Conservation (phyloP, 441 rosid species). For the Mallotus japonicus region DNA sequence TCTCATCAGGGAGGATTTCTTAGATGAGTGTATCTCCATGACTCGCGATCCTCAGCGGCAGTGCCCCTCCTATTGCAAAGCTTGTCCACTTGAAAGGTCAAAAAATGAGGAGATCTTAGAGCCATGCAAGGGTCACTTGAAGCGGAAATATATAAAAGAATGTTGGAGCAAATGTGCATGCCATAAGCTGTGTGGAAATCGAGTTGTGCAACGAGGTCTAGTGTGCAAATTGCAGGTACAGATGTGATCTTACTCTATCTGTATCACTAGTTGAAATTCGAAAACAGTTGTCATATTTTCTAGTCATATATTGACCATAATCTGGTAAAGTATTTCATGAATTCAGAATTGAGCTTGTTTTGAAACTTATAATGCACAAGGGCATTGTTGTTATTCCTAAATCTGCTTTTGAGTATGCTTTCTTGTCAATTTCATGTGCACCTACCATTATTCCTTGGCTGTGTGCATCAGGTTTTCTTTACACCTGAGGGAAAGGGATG, state of each 20-base stretch:
- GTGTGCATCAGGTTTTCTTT: slow-evolving; percentile 59
- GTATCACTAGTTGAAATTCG: not conserved
- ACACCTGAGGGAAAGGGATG: slow-evolving; percentile 83
- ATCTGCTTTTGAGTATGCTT: slow-evolving; percentile 2
- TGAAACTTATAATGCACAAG: not conserved
- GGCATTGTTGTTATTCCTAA: not conserved
- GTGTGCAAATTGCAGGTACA: slow-evolving; percentile 70
- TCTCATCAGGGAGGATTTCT: slow-evolving; percentile 53
- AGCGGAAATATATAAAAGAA: slow-evolving; percentile 73
- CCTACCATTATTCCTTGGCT: slow-evolving; percentile 14
- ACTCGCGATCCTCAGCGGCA: slow-evolving; percentile 58
- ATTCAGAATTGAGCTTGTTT: not conserved
- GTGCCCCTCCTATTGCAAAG: slow-evolving; percentile 49
- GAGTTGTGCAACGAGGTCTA: slow-evolving; percentile 88
- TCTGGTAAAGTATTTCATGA: not conserved
- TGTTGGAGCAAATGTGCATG: slow-evolving; percentile 96
- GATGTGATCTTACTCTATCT: not conserved
- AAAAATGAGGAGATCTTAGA: slow-evolving; percentile 50
- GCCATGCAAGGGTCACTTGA: slow-evolving; percentile 84
- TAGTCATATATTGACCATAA: not conserved
- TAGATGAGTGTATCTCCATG: slow-evolving; percentile 59
- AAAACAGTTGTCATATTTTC: slow-evolving; percentile 4
- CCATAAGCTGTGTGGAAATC: slow-evolving; percentile 71
- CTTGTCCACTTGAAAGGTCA: slow-evolving; percentile 70
- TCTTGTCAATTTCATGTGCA: not conserved